Conservation (phyloP, 225 moss, liverwort and hornwort genomes). For the Bryoerythrophyllum caledonicum region DNA sequence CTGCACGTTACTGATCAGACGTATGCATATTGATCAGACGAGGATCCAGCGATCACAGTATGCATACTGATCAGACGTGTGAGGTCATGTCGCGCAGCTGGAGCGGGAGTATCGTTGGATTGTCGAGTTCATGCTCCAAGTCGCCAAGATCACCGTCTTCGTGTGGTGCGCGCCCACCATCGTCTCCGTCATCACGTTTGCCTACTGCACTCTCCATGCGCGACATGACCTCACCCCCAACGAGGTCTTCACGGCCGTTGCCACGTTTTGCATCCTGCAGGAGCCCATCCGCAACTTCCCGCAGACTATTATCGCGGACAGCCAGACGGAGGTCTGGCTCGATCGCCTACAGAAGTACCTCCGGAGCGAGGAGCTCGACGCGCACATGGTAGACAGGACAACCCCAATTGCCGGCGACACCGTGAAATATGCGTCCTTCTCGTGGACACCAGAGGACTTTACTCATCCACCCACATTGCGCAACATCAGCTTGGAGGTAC, state of each 20-base stretch:
- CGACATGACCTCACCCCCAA: slow-evolving; percentile 49
- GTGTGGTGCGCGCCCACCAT: slow-evolving; percentile 72
- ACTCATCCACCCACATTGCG: not conserved
- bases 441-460: slow-evolving; percentile 42
- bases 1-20: no score
- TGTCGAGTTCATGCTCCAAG: slow-evolving; percentile 41
- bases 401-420: slow-evolving; percentile 25
- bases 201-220: slow-evolving; percentile 47
- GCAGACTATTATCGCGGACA: slow-evolving; percentile 44
- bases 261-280: slow-evolving; percentile 79
- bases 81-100: no score
- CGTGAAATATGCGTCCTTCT: slow-evolving; percentile 59
- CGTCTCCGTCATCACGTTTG: slow-evolving; percentile 73
- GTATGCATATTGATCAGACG: no score
- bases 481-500: slow-evolving; percentile 49
- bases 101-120: slow-evolving; percentile 70
- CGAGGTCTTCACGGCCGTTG: slow-evolving; percentile 77
- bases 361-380: slow-evolving; percentile 67
- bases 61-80: no score
- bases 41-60: no score
- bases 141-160: slow-evolving; percentile 37
- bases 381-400: slow-evolving; percentile 40
- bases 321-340: slow-evolving; percentile 68
- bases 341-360: slow-evolving; percentile 64
- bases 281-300: slow-evolving; percentile 75